Base-by-base conservation (phyloP, 2,329 filamentous ascomycete genomes). In the Nemania diffusa region DNA sequence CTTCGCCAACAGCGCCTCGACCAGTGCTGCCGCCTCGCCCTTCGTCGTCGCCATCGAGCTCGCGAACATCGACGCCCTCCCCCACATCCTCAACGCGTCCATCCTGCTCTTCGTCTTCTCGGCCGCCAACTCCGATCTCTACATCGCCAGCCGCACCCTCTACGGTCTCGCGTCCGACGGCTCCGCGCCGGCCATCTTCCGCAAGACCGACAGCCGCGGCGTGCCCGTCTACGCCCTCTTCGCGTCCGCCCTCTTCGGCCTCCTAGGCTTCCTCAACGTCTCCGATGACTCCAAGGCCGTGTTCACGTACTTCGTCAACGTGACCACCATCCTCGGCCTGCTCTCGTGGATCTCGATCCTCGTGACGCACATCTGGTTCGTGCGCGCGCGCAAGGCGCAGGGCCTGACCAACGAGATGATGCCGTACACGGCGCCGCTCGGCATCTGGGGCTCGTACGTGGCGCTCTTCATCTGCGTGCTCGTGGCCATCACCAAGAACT, bases 401-500 rank as follows among this genome's bases (percentile, higher is more conserved):
- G 81, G 83, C 61, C 81, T 92, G 15, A 79, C 84, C 11, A 77
- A 89, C 75, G 79, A 81, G 13, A 79, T 81, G 50, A 81, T 92
- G 67, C 86, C 88, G 0, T 94, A 90, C 77, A 84, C 84, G 17
- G 90, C 92, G 0, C 92, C 92, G 0, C 84, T 94, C 17, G 92
- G 92, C n/a, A 80, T 88, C 42, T 86, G 78, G 68, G 93, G 92
- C 11, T 93, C 90, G 0, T 88, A 88, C 75, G 81, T 83, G 66
- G 91, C 91, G 0, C 84, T 96, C 1, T 81, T 84, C 75, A 90
- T 93, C 80, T 93, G 91, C 80, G 84, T 85, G 74, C 76, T 96
- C 37, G 91, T 96, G 68, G 87, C 91, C 1, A 76, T 97, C 58
- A 95, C 92, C 75, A 97, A 96, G 86, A 94, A 93, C 84, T 96